phyloP scores from a whole-genome alignment of 257 asterid genomes.

The Solanum medicagineum region DNA sequence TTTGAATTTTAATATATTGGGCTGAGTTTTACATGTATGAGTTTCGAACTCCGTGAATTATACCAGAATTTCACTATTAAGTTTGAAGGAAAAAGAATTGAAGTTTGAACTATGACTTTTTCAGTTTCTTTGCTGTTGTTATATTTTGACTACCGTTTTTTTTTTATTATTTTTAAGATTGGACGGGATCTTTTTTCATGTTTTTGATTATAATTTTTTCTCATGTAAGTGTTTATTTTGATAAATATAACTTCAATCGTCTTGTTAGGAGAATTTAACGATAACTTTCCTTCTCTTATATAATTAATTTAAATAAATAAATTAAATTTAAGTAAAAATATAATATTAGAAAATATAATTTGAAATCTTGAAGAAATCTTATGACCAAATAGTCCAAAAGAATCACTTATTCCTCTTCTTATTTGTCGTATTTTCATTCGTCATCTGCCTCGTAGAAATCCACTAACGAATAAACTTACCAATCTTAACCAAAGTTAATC shows the following conservation, averaged over 20 bases:
- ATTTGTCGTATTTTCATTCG: background rate
- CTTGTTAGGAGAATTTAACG: too few species aligned
- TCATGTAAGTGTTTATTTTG: too few species aligned
- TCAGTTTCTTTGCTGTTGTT: background rate
- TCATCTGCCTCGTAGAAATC: background rate
- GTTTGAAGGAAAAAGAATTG: too few species aligned
- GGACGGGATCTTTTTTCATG: too few species aligned
- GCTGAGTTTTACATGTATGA: background rate
- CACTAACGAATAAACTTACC: background rate
- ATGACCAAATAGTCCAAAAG: background rate
- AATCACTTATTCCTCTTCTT: background rate
- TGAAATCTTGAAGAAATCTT: background rate
- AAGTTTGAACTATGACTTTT: background rate
- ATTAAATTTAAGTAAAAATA: background rate
- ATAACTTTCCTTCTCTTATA: background rate
- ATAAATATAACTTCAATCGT: too few species aligned
- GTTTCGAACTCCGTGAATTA: background rate
- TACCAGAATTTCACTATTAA: background rate
- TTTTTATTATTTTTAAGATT: too few species aligned
- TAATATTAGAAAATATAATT: background rate
- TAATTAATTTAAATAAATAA: too few species aligned
- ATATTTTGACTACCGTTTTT: too few species aligned
- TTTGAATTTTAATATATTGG: background rate
- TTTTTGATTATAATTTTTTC: too few species aligned
- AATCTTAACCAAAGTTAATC: background rate